Base-by-base conservation (phyloP, 2,329 filamentous ascomycete genomes). In the Cladosporium sp. region DNA sequence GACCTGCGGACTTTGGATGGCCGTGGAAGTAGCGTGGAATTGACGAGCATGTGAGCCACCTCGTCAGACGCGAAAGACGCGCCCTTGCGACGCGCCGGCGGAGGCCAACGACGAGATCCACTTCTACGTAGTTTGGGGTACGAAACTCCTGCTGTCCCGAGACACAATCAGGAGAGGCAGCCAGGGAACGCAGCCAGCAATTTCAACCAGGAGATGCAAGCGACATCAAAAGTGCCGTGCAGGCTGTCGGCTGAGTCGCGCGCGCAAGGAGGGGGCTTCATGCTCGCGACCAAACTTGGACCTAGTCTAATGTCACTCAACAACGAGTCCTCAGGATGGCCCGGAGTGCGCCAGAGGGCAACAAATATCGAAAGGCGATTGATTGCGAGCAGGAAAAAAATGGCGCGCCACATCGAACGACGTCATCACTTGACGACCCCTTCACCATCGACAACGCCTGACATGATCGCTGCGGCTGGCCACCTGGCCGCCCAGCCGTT, bases 351-450 rank as follows among this genome's bases (percentile, higher is more conserved):
- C 39, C 39, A 42, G 39, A 42, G 39, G 39, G 39, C 39, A 42
- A 42, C 39, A 42, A 12, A 42, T 42, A 12, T 42, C 39, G 17
- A 42, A 42, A 42, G n/a, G 15, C 39, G 39, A 42, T n/a, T 42
- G 12, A 42, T n/a, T 42, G 17, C 39, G 39, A 42, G 17, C 39
- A 42, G 39, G n/a, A 9, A 42, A 25, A 17, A 42, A 12, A 42
- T 20, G 39, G 17, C 17, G 15, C 39, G 39, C 15, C 39, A 42
- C 39, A 42, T n/a, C 4, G 39, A 42, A 51, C 30, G 19, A 51
- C 37, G 47, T 37, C 30, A 37, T 51, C 47, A 51, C 47, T 37
- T 20, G 47, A 51, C 47, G 47, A 51, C 47, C 47, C 47, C 47
- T 51, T 42, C n/a, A 25, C 47, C 47, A 37, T 51, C 47, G 47